These are phyloP conservation scores for Metschnikowia picachoensis DNA, from an alignment of 805 yeast genomes.

Conservation along the genomic window DNA sequence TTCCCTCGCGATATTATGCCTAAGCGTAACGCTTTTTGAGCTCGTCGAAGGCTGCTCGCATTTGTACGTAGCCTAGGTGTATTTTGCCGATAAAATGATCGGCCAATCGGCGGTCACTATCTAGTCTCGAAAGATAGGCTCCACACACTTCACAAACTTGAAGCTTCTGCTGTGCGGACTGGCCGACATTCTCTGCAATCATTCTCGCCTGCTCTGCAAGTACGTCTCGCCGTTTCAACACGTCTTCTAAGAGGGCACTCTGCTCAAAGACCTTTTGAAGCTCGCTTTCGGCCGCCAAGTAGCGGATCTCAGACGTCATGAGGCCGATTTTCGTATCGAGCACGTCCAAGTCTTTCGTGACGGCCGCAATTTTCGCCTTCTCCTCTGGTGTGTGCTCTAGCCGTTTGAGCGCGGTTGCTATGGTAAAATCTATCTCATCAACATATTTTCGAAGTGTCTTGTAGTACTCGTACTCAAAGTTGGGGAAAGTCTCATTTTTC, in stretches of 20 bases:
- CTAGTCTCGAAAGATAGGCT: conserved; percentile 79
- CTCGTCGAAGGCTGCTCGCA: conserved; percentile 55
- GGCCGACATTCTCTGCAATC: conserved; percentile 70
- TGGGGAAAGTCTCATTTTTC: conserved; percentile 44
- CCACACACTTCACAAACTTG: conserved; percentile 92
- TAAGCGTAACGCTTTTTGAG: conserved; percentile 21
- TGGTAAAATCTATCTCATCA: conserved; percentile 62
- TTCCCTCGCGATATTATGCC: too few relatives aligned
- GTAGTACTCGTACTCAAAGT: conserved; percentile 48
- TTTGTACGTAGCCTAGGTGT: conserved; percentile 76
- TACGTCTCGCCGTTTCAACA: conserved; percentile 45
- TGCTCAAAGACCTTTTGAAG: conserved; percentile 44
- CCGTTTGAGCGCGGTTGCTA: conserved; percentile 57
- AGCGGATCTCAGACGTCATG: conserved; percentile 61
- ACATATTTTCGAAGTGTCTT: conserved; percentile 52
- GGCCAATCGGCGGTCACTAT: conserved; percentile 82
- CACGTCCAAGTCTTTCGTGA: conserved; percentile 54
- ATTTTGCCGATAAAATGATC: conserved; percentile 88
- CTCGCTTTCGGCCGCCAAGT: conserved; percentile 48
- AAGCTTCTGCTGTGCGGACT: conserved; percentile 81
- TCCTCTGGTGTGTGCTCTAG: conserved; percentile 76
- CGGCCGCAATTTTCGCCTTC: conserved; percentile 50
- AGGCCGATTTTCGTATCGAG: conserved; percentile 62
- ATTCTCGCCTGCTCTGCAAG: conserved; percentile 55
- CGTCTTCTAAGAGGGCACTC: conserved; percentile 42